These are phyloP conservation scores for Ocimum tenuiflorum DNA, from an alignment of 257 asterid genomes.

Conservation along the genomic window DNA sequence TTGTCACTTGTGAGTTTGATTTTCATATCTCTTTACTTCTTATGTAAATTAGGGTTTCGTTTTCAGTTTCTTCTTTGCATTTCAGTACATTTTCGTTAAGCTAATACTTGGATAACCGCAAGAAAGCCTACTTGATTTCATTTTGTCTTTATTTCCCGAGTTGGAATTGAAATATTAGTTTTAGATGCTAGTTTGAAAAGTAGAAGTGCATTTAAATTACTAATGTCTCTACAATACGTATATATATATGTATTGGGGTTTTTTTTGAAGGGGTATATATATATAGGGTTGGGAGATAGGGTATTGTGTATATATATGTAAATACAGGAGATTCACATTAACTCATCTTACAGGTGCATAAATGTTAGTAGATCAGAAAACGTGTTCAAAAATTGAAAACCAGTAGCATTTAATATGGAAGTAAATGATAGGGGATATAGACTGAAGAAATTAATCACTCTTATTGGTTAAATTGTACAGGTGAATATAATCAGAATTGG, in stretches of 20 bases:
- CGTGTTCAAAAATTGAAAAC: not conserved
- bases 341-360: not conserved
- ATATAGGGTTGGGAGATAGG: too few relatives aligned
- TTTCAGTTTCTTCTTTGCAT: too few relatives aligned
- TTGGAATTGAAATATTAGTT: not conserved
- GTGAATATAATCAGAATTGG: conserved; percentile 59
- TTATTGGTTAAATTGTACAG: conserved; percentile 29
- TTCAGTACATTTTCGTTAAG: too few relatives aligned
- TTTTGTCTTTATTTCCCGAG: not conserved
- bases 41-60: too few relatives aligned
- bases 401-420: too few relatives aligned
- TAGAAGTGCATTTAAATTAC: not conserved
- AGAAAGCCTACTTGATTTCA: not conserved
- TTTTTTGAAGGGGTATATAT: too few relatives aligned
- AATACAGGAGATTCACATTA: not conserved
- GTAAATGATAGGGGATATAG: too few relatives aligned
- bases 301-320: not conserved
- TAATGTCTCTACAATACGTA: not conserved
- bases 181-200: not conserved
- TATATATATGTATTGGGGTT: too few relatives aligned
- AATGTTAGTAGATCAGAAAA: not conserved
- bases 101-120: not conserved
- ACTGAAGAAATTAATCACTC: too few relatives aligned
- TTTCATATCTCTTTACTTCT: too few relatives aligned
- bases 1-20: too few relatives aligned